Evolutionary conservation across 2,329 filamentous ascomycete genomes (phyloP), one percentile per base, ranked within the genome.

Genomic region (Cytospora schulzeri): DNA sequence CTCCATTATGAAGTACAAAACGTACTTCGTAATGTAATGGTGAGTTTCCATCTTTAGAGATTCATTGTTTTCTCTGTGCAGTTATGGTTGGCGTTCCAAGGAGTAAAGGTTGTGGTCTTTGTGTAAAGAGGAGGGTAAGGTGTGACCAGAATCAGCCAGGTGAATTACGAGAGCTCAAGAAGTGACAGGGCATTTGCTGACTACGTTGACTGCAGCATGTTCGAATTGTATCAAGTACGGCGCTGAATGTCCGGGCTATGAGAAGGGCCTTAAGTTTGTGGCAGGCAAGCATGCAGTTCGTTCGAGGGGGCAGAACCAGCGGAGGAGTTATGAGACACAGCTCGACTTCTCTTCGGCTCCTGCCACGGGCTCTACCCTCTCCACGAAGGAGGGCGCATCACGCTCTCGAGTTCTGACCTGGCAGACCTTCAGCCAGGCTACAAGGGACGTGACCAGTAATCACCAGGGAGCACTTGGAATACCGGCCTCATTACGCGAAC

Each of bases 81-180:
- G 26, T 38, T 15, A 76, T 78, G 76, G 76, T 77, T 55, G 76
- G 77, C 28, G 73, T 78, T 35, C 75, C 75, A 58, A 73, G 75
- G 51, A 78, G 73, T 67, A 76, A 70, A n/a, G 71, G 71, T 67
- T 80, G 78, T 68, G 72, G 73, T 61, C 71, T 79, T 48, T 79
- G 78, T 70, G 73, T 76, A 64, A 76, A 74, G 70, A 73, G 78
- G 62, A 75, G 75, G 56, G 74, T 79, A 64, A 77, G 80, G 73
- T 83, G 81, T 66, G 81, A 83, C 69, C 76, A 81, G 70, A 71
- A 67, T 26, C 75, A 74, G 14, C 81, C 80, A 14, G 72, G 70
- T 60, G 58, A 15, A 24, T 24, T 41, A 14, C 26, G 15, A 17
- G n/a, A n/a, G 15, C 1, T 6, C 38, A 6, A 15, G 22, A 48